Conservation (phyloP, 139 green algal species). For the Tetradesmus lagerheimii region DNA sequence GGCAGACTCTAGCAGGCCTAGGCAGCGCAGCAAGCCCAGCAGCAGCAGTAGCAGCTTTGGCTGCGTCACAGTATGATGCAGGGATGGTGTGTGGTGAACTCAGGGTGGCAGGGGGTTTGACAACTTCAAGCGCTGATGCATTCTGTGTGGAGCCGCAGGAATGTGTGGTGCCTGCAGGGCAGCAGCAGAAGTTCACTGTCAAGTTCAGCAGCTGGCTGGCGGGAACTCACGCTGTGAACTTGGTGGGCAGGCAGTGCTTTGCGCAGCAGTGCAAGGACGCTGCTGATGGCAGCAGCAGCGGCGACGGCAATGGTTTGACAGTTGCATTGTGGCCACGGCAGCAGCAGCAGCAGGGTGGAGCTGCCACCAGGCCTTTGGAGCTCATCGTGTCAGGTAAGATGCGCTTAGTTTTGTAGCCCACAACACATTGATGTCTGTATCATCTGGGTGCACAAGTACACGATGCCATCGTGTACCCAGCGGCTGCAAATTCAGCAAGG, state of each 20-base stretch:
- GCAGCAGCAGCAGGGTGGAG: not conserved
- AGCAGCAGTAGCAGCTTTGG: not conserved
- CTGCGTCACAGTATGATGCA: too few relatives aligned
- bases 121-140: not conserved
- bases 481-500: too few relatives aligned
- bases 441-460: too few relatives aligned
- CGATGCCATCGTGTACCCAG: too few relatives aligned
- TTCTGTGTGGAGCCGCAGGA: not conserved
- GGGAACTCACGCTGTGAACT: not conserved
- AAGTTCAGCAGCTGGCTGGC: not conserved
- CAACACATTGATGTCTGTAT: too few relatives aligned
- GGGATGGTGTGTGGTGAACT: not conserved
- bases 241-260: not conserved
- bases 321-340: not conserved
- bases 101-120: not conserved
- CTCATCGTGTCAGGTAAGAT: slow-evolving; percentile 1
- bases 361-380: not conserved
- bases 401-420: too few relatives aligned
- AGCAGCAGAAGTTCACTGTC: slow-evolving; percentile 34
- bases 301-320: not conserved
- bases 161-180: not conserved
- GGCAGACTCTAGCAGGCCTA: not conserved
- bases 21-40: not conserved
- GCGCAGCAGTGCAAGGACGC: not conserved
- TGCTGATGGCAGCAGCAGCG: not conserved